These are phyloP conservation scores for Flaveria bidentis DNA, from an alignment of 129 eudicot genomes.

Conservation along the genomic window DNA sequence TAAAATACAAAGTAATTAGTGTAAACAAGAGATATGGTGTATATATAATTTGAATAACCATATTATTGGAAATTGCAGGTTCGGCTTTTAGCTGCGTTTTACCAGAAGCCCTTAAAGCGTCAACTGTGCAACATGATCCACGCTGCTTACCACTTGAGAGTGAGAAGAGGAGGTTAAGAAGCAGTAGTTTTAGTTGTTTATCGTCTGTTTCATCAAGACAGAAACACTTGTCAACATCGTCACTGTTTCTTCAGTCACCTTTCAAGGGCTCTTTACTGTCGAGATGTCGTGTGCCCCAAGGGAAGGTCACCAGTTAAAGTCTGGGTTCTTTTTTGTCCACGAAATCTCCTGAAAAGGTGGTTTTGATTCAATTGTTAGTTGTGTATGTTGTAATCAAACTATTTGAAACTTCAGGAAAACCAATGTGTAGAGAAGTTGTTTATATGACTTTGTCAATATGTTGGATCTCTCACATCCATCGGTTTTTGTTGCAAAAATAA, in stretches of 20 bases:
- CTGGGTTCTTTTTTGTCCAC: neutral
- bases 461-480: neutral
- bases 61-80: constrained; percentile 39
- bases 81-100: constrained; percentile 65
- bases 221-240: constrained; percentile 64
- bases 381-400: constrained; percentile 44
- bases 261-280: constrained; percentile 64
- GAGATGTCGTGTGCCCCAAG: constrained; percentile 35
- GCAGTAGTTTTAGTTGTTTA: constrained; percentile 54
- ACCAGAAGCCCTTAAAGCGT: constrained; percentile 71
- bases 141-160: constrained; percentile 38
- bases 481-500: neutral
- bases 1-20: neutral
- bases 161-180: constrained; percentile 64
- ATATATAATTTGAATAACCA: neutral
- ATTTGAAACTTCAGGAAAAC: constrained; percentile 29
- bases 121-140: constrained; percentile 54
- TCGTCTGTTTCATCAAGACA: constrained; percentile 75
- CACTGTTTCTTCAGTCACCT: constrained; percentile 69
- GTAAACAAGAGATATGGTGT: neutral
- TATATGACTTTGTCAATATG: constrained; percentile 8
- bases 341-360: constrained; percentile 30
- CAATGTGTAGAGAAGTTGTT: constrained; percentile 25
- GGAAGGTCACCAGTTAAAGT: constrained; percentile 26
- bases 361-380: constrained; percentile 29